phyloP scores from a whole-genome alignment of 2,329 filamentous ascomycete genomes.

The Berkeleyomyces rouxiae region DNA sequence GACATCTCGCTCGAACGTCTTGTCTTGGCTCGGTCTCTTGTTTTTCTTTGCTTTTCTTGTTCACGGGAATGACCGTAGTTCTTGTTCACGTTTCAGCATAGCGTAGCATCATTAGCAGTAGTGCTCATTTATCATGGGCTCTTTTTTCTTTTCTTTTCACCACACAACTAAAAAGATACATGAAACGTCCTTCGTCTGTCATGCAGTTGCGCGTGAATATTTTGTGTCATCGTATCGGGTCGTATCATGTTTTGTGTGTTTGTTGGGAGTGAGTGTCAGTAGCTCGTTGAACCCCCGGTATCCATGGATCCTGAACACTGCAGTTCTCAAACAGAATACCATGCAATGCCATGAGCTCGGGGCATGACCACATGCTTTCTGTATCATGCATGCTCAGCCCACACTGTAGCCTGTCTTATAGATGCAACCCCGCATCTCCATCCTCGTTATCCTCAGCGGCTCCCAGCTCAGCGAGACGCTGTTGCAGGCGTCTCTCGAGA shows the following conservation, averaged over 20 bases:
- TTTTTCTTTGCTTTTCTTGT: neutral
- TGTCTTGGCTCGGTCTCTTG: constrained; percentile 3
- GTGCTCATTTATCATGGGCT: neutral
- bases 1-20: neutral
- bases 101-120: neutral
- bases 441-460: constrained; percentile 26
- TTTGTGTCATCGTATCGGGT: neutral
- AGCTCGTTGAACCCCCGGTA: neutral
- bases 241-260: neutral
- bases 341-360: neutral
- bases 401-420: constrained; percentile 25
- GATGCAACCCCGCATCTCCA: constrained; percentile 36
- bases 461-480: constrained; percentile 31
- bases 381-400: too few relatives aligned
- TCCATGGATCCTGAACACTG: neutral
- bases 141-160: neutral
- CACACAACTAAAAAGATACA: neutral
- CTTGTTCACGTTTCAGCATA: constrained; percentile 3
- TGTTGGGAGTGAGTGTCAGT: neutral
- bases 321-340: neutral
- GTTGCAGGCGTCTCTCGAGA: constrained; percentile 37
- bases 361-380: too few relatives aligned
- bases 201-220: neutral
- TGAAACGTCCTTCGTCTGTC: neutral
- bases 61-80: neutral